Conservation (phyloP, 2,329 filamentous ascomycete species). For the Xylariales sp. region DNA sequence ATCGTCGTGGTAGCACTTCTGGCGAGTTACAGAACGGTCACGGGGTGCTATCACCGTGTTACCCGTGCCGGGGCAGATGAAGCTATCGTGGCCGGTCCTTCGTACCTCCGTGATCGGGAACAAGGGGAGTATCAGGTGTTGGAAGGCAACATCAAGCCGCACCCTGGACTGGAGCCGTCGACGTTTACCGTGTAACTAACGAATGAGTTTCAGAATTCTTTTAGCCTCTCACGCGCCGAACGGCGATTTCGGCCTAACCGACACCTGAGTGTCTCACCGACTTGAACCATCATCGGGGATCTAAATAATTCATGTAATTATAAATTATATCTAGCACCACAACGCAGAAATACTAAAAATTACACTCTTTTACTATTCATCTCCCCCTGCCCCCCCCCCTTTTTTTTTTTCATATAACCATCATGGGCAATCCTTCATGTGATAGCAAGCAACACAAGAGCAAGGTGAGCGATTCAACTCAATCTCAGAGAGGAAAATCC, state of each 20-base stretch:
- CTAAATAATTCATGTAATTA: not conserved
- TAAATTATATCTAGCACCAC: not conserved
- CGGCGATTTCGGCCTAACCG: not conserved
- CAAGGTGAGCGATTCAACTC: slow-evolving; percentile 5
- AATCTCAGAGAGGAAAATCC: not conserved
- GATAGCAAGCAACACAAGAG: not conserved
- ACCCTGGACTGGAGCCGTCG: not conserved
- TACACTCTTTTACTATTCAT: not conserved
- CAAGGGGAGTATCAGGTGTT: not conserved
- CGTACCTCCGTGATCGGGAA: not conserved
- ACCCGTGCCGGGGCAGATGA: not conserved
- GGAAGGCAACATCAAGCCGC: not conserved
- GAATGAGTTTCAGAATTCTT: not conserved
- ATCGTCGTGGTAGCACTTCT: not conserved
- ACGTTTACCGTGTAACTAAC: not conserved
- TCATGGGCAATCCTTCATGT: not conserved
- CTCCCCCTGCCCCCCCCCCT: too few relatives aligned
- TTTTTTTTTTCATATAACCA: not conserved
- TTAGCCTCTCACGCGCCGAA: not conserved
- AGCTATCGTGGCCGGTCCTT: slow-evolving; percentile 11
- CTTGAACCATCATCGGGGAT: not conserved
- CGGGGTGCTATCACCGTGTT: slow-evolving; percentile 2
- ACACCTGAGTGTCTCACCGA: not conserved
- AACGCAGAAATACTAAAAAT: not conserved
- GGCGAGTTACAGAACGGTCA: not conserved